Percentiles rank a stretch among this genome's conserved stretches.
Conservation (phyloP, 352 stramenopile genomes). For the Phytophthora cajani region DNA sequence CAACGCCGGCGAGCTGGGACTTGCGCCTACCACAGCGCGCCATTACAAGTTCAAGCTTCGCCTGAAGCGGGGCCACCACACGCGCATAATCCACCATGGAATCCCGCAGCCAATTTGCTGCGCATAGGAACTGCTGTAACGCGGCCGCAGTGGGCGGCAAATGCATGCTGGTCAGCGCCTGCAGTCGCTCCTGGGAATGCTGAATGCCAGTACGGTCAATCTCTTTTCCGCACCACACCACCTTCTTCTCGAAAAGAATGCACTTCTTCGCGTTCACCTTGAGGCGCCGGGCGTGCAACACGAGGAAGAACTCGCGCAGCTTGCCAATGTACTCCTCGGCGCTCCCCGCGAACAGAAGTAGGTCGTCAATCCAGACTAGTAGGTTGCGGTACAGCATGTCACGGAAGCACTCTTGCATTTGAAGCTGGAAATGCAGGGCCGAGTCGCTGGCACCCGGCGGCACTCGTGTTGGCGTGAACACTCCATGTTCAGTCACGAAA, state of each 20-base stretch:
- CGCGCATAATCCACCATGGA: conserved; percentile 26
- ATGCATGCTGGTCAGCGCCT: conserved; percentile 3
- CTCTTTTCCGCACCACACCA: conserved; percentile 29
- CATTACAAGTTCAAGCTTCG: conserved; percentile 16
- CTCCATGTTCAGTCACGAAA: conserved; percentile 29
- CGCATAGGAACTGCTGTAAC: conserved; percentile 20
- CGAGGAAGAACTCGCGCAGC: conserved; percentile 25
- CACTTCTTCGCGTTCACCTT: conserved; percentile 33
- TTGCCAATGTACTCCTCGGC: neutral
- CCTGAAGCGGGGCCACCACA: conserved; percentile 16
- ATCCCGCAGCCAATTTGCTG: conserved; percentile 27
- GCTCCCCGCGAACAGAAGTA: conserved; percentile 29
- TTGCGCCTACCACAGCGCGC: conserved; percentile 2
- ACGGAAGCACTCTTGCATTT: conserved; percentile 9
- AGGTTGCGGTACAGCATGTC: conserved; percentile 11
- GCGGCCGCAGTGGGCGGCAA: conserved; percentile 9
- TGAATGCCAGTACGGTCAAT: conserved; percentile 6
- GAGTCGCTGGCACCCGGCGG: conserved; percentile 8
- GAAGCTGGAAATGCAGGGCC: conserved; percentile 12
- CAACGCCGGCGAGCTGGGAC: neutral
- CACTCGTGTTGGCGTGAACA: conserved; percentile 14
- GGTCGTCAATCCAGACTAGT: conserved; percentile 36
- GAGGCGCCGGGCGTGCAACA: conserved; percentile 3
- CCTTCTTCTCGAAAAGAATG: conserved; percentile 18
- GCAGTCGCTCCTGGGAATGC: conserved; percentile 8